A percentile compares a stretch with the other conserved stretches of the same genome.
phyloP scores from a whole-genome alignment of 129 eudicot genomes.

The Arctium minus region DNA sequence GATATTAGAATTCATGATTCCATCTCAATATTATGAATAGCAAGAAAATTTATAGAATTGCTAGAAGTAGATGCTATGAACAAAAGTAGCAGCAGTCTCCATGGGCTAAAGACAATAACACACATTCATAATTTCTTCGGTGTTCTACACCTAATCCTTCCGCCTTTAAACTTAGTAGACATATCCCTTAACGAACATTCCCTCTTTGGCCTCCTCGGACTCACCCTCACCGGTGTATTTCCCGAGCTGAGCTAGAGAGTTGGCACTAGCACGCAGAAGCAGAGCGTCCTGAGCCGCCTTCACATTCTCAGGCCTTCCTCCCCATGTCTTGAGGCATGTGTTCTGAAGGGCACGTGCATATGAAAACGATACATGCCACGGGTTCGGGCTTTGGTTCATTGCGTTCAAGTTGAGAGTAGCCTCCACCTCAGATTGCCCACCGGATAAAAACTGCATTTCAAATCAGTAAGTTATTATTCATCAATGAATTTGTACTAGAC shows the following conservation, averaged over 20 bases:
- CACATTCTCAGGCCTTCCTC: conserved; percentile 79
- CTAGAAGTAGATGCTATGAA: conserved; percentile 39
- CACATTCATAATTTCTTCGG: conserved; percentile 19
- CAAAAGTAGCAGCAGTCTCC: conserved; percentile 35
- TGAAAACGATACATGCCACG: conserved; percentile 91
- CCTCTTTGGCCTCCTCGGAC: conserved; percentile 71
- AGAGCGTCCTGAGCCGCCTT: conserved; percentile 79
- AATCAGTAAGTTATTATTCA: neutral
- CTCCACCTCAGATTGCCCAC: conserved; percentile 90
- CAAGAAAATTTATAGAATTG: conserved; percentile 31
- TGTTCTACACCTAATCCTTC: neutral
- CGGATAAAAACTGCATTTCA: conserved; percentile 73
- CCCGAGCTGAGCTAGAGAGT: conserved; percentile 87
- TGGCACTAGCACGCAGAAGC: conserved; percentile 66
- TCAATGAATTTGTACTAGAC: neutral
- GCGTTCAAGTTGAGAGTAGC: conserved; percentile 82
- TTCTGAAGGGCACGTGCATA: conserved; percentile 88
- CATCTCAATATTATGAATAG: conserved; percentile 33
- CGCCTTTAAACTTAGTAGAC: conserved; percentile 41
- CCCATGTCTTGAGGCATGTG: conserved; percentile 94
- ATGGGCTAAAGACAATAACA: conserved; percentile 25
- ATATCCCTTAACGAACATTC: conserved; percentile 72
- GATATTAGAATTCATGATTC: conserved; percentile 34
- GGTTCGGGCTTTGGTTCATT: conserved; percentile 89
- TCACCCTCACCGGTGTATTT: conserved; percentile 80